These are phyloP conservation scores for Zarea fungicola DNA, from an alignment of 2,329 filamentous ascomycete genomes.

Conservation along the genomic window DNA sequence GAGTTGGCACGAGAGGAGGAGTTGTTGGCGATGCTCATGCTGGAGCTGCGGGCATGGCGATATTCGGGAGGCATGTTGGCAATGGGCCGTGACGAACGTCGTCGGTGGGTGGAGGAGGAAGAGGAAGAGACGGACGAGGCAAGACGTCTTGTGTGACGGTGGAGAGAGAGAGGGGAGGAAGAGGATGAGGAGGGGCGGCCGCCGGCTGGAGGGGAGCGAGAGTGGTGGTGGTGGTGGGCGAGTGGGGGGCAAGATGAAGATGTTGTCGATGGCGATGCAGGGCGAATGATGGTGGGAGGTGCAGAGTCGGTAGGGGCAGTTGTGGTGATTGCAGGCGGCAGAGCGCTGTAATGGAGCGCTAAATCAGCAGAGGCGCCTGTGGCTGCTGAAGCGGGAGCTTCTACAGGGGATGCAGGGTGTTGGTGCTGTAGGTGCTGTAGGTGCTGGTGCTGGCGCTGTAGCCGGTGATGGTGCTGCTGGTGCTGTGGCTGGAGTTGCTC, in stretches of 20 bases:
- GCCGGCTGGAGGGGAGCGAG: too few relatives aligned
- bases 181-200: conserved; percentile 2
- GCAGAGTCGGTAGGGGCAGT: too few relatives aligned
- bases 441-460: neutral
- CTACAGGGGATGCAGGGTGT: too few relatives aligned
- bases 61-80: conserved; percentile 40
- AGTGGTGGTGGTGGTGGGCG: conserved; percentile 2
- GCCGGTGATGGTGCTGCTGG: neutral
- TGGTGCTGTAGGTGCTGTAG: neutral
- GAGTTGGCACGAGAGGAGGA: conserved; percentile 33
- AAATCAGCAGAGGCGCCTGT: too few relatives aligned
- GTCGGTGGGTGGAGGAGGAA: conserved; percentile 12
- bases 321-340: too few relatives aligned
- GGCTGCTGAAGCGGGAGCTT: too few relatives aligned
- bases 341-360: too few relatives aligned
- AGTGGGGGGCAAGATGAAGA: neutral
- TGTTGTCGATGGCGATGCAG: neutral
- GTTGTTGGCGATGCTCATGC: conserved; percentile 46
- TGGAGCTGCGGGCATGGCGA: conserved; percentile 53
- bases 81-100: conserved; percentile 11
- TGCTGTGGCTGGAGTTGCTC: neutral
- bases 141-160: conserved; percentile 13
- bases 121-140: conserved; percentile 14
- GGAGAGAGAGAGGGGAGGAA: conserved; percentile 6
- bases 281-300: too few relatives aligned